Conservation (phyloP, 225 moss, liverwort and hornwort genomes). For the Pseudisothecium myosuroides region DNA sequence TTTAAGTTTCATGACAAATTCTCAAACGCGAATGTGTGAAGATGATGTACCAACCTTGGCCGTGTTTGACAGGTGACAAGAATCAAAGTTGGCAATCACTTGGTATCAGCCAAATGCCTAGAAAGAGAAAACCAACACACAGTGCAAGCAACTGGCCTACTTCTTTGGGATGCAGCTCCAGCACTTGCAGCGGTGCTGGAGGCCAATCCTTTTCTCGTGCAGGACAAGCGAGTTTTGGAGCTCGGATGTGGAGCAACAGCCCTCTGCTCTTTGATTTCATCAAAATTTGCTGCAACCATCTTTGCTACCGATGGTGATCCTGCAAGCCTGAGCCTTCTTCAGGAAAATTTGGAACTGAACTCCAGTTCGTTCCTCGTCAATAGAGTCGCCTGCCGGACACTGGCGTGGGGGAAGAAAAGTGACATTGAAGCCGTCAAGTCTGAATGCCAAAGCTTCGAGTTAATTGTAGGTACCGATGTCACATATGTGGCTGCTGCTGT, state of each 20-base stretch:
- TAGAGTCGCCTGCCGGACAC: constrained; percentile 33
- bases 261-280: constrained; percentile 77
- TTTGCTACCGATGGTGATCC: constrained; percentile 77
- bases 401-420: constrained; percentile 61
- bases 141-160: constrained; percentile 68
- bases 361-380: constrained; percentile 21
- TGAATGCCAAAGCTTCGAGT: constrained; percentile 37
- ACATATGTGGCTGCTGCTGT: constrained; percentile 78
- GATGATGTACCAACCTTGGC: neutral
- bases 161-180: constrained; percentile 88
- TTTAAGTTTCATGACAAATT: neutral
- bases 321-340: constrained; percentile 47
- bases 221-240: constrained; percentile 63
- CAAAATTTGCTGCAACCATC: constrained; percentile 27
- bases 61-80: constrained; percentile 34
- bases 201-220: constrained; percentile 40
- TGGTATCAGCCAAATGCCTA: constrained; percentile 49
- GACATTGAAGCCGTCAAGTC: constrained; percentile 40
- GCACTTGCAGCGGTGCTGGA: constrained; percentile 68
- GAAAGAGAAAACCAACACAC: constrained; percentile 78
- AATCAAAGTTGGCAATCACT: constrained; percentile 39
- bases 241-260: constrained; percentile 92
- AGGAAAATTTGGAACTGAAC: constrained; percentile 65
- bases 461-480: constrained; percentile 82
- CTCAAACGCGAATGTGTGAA: neutral